phyloP scores from a whole-genome alignment of 805 yeast species.

The Kuraishia capsulata region DNA sequence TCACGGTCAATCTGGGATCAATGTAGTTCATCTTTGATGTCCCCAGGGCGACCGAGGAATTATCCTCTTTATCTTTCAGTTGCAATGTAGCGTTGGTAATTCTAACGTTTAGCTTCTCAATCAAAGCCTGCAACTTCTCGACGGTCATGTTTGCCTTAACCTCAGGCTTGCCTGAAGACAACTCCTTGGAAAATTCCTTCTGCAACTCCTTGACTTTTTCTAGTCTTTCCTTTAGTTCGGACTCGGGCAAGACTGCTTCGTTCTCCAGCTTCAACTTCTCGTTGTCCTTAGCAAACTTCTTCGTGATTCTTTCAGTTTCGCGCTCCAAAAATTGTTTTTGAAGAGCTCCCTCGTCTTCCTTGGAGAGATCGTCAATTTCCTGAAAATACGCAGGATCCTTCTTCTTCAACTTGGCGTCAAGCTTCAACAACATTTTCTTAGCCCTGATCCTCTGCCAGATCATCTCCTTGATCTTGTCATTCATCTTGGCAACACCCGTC shows the following conservation, averaged over 20 bases:
- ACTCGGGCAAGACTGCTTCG: conserved; percentile 41
- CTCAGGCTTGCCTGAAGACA: conserved; percentile 48
- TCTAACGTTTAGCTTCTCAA: conserved; percentile 64
- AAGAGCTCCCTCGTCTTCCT: conserved; percentile 53
- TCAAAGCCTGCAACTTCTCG: conserved; percentile 65
- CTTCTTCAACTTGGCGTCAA: conserved; percentile 44
- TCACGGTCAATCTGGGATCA: conserved; percentile 86
- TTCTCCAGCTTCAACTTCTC: conserved; percentile 58
- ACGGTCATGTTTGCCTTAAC: conserved; percentile 41
- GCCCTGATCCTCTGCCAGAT: conserved; percentile 74
- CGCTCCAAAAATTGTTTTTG: conserved; percentile 52
- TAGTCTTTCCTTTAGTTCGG: conserved; percentile 51
- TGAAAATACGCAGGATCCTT: conserved; percentile 52
- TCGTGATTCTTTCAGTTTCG: conserved; percentile 54
- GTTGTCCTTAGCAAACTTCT: conserved; percentile 67
- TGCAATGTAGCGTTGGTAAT: conserved; percentile 62
- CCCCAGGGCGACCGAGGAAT: conserved; percentile 85
- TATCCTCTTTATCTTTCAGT: conserved; percentile 87
- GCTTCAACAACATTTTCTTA: conserved; percentile 58
- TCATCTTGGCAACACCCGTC: conserved; percentile 67
- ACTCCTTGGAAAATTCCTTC: conserved; percentile 45
- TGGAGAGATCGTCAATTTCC: conserved; percentile 57
- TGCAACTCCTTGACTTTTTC: conserved; percentile 43
- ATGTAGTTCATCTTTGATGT: conserved; percentile 93
- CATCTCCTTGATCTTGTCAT: conserved; percentile 69